These are phyloP conservation scores for Pseudogymnoascus sp. DNA, from an alignment of 2,329 filamentous ascomycete genomes.

Conservation along the genomic window DNA sequence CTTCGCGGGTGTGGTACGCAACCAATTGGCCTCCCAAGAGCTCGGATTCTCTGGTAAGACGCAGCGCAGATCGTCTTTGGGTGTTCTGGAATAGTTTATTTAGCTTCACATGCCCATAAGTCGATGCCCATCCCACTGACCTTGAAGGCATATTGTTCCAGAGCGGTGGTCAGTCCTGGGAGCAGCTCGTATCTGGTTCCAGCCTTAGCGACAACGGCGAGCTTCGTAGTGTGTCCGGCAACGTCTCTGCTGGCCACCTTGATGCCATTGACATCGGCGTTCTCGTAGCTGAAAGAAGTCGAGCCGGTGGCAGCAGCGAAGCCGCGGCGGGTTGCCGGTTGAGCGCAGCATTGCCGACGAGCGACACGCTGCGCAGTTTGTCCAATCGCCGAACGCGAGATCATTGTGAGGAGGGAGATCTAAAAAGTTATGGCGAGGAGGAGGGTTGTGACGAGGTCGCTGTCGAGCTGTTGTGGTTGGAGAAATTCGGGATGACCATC, in stretches of 20 bases:
- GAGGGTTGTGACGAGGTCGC: conserved; percentile 17
- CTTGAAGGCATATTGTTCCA: conserved; percentile 98
- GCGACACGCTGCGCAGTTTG: conserved; percentile 57
- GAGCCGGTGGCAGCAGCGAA: conserved; percentile 57
- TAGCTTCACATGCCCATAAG: not conserved
- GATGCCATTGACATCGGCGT: conserved; percentile 76
- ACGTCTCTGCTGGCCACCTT: conserved; percentile 90
- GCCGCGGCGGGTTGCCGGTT: conserved; percentile 48
- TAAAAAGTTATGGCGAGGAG: conserved; percentile 10
- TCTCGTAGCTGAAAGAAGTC: conserved; percentile 79
- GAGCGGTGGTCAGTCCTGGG: conserved; percentile 80
- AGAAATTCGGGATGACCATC: conserved; percentile 11
- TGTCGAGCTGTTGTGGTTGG: conserved; percentile 15
- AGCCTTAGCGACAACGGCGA: conserved; percentile 88
- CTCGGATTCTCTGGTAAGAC: conserved; percentile 91
- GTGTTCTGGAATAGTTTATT: conserved; percentile 56
- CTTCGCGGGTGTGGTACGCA: conserved; percentile 86
- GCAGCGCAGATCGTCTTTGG: conserved; percentile 76
- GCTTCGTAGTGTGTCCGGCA: conserved; percentile 78
- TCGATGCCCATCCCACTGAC: conserved; percentile 31
- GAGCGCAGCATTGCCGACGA: conserved; percentile 52
- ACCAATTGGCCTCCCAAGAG: conserved; percentile 86
- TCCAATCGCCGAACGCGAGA: conserved; percentile 59
- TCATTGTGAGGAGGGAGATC: conserved; percentile 51
- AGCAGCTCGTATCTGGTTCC: conserved; percentile 87